Evolutionary conservation across 2,329 filamentous ascomycete species (phyloP), one percentile per base, ranked within the genome.

Genomic region (Nectriaceae sp.): DNA sequence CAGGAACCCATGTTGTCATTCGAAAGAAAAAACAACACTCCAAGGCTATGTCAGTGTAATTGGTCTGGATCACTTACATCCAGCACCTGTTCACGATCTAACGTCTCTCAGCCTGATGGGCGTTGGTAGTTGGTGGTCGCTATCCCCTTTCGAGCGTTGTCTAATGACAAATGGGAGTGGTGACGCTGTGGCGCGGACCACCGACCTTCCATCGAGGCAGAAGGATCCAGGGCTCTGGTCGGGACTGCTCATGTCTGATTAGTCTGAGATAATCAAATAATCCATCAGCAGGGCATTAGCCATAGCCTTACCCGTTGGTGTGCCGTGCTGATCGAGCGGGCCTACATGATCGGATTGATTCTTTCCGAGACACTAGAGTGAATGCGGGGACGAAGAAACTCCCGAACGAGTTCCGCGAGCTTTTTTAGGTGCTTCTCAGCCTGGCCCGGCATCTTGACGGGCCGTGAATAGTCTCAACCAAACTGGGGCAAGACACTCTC

Each of bases 291-390:
- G 5, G 35, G 35, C 42, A 16, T 16, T 31, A 18, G 16, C 35
- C 15, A 38, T 38, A 39, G 42, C 35, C 42, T 37, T 31, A 44
- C 42, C 42, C 35, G 42, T 31, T n/a, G 19, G 15, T 10, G 8
- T 44, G 15, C 31, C 42, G 42, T 16, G 42, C 42, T 36, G 37
- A 44, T 21, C 20, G 18, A 21, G 42, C 16, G n/a, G 33, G 29
- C 22, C 24, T 15, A 38, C 26, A 39, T 20, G 21, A 21, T 21
- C 35, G 42, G 42, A 11, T 29, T 21, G 42, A 21, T 21, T 16
- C 33, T 20, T 39, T 44, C 42, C 42, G 42, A 39, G 42, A 37
- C 42, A 29, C 42, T 44, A 44, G 24, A 19, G 21, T 18, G 15
- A 5, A 38, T 24, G 42, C 42, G 42, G 42, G 33, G 42, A 38